Conservation (phyloP, 768 basidiomycete species). For the Cystofilobasidium capitatum region DNA sequence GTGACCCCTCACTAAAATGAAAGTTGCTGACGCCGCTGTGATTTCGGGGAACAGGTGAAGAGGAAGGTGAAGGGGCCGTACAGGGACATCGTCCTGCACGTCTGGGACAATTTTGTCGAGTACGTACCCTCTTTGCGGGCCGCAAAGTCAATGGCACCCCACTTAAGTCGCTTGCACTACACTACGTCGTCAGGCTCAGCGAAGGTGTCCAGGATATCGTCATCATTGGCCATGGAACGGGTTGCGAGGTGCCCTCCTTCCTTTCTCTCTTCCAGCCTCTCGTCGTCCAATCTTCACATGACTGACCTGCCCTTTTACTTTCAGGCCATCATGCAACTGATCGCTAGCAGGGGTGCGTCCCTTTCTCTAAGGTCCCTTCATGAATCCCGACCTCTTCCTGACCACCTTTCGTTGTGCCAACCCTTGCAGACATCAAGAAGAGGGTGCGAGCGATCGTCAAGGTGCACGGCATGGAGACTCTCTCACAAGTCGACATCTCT, state of each 20-base stretch:
- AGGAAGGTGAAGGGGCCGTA: conserved; percentile 29
- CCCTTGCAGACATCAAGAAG: conserved; percentile 51
- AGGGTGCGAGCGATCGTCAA: conserved; percentile 65
- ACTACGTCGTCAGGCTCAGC: conserved; percentile 51
- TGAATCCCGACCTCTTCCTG: neutral
- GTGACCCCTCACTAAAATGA: neutral
- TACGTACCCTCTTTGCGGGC: conserved; percentile 42
- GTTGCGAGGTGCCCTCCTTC: conserved; percentile 46
- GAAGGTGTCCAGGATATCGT: conserved; percentile 57
- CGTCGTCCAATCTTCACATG: neutral
- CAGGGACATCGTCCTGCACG: conserved; percentile 59
- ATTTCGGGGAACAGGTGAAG: neutral
- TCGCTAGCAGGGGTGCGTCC: conserved; percentile 57
- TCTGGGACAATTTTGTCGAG: conserved; percentile 97
- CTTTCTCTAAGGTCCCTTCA: neutral
- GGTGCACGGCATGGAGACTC: conserved; percentile 53
- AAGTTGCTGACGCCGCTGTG: conserved; percentile 29
- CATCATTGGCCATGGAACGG: conserved; percentile 78
- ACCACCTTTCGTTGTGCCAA: conserved; percentile 1
- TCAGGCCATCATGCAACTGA: conserved; percentile 58
- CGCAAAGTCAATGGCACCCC: neutral
- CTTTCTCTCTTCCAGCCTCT: neutral
- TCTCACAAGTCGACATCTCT: conserved; percentile 28
- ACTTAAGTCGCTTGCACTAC: conserved; percentile 9
- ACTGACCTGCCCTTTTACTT: too few relatives aligned